Percentiles rank a stretch among this genome's conserved stretches.
phyloP scores from a whole-genome alignment of 2,329 filamentous ascomycete species.

The Aspergillus vadensis region DNA sequence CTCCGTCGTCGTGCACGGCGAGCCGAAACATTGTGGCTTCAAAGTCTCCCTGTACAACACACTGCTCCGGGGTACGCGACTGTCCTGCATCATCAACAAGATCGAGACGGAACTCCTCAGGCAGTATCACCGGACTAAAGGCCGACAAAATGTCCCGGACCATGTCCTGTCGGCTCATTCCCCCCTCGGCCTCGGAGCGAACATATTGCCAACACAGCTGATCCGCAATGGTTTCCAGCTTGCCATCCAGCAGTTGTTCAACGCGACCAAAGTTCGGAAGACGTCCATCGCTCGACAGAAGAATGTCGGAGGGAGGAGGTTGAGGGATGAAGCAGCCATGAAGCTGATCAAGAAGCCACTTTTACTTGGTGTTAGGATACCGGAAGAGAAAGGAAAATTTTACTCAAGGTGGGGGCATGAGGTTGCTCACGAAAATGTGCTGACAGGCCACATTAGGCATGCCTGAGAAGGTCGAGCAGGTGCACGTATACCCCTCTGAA shows the following conservation, averaged over 20 bases:
- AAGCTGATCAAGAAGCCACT: slow-evolving; percentile 48
- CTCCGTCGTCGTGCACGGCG: slow-evolving; percentile 47
- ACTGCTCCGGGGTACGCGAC: slow-evolving; percentile 41
- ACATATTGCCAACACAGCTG: slow-evolving; percentile 40
- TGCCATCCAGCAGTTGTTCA: slow-evolving; percentile 35
- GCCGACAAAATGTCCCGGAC: slow-evolving; percentile 50
- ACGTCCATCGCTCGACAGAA: slow-evolving; percentile 36
- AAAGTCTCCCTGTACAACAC: slow-evolving; percentile 49
- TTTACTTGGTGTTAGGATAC: slow-evolving; percentile 13
- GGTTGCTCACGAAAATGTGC: slow-evolving; percentile 45
- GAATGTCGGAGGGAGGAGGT: slow-evolving; percentile 30
- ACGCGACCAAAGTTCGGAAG: slow-evolving; percentile 33
- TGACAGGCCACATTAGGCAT: slow-evolving; percentile 39
- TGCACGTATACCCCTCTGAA: slow-evolving; percentile 35
- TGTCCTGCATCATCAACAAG: slow-evolving; percentile 39
- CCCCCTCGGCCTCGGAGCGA: slow-evolving; percentile 27
- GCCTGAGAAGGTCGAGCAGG: slow-evolving; percentile 37
- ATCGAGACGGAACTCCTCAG: slow-evolving; percentile 46
- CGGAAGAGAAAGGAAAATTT: not conserved
- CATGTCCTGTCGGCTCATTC: slow-evolving; percentile 42
- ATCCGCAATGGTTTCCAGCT: slow-evolving; percentile 36
- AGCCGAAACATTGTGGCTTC: slow-evolving; percentile 49
- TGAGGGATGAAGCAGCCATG: slow-evolving; percentile 37
- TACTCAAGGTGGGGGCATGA: not conserved
- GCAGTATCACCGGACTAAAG: slow-evolving; percentile 43